These are phyloP conservation scores for Pythium folliculosum DNA, from an alignment of 352 stramenopile genomes.

Conservation along the genomic window DNA sequence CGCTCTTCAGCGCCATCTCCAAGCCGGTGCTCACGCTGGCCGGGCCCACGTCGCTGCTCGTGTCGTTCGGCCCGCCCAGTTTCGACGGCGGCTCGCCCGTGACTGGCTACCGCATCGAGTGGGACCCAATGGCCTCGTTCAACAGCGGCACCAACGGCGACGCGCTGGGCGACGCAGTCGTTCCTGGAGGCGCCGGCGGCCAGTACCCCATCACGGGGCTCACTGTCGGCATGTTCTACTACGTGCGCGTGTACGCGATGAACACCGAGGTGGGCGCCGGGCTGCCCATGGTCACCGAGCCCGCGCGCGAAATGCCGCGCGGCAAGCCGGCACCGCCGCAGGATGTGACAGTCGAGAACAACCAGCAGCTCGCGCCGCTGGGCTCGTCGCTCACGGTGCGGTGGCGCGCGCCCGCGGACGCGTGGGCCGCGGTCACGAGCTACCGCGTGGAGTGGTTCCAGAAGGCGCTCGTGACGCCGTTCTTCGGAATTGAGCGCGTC, in stretches of 20 bases:
- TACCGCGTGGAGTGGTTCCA: constrained; percentile 83
- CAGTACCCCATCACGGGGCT: constrained; percentile 59
- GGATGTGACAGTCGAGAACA: constrained; percentile 44
- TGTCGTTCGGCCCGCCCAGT: constrained; percentile 76
- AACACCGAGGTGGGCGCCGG: constrained; percentile 59
- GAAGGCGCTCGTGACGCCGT: constrained; percentile 43
- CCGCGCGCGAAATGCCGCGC: constrained; percentile 63
- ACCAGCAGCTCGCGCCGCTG: constrained; percentile 29
- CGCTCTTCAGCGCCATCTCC: constrained; percentile 61
- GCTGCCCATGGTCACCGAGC: constrained; percentile 42
- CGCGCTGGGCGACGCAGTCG: constrained; percentile 44
- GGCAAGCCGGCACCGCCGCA: constrained; percentile 47
- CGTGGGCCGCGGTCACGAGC: constrained; percentile 22
- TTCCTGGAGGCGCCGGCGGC: constrained; percentile 22
- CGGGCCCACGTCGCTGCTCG: constrained; percentile 64
- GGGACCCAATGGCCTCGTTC: constrained; percentile 82
- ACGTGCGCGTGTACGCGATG: constrained; percentile 70
- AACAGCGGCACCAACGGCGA: constrained; percentile 63
- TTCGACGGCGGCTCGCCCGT: constrained; percentile 89
- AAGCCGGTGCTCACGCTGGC: constrained; percentile 67
- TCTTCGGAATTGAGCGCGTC: constrained; percentile 58
- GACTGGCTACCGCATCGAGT: constrained; percentile 91
- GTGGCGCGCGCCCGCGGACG: constrained; percentile 46
- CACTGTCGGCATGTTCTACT: constrained; percentile 47
- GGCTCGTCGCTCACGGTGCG: constrained; percentile 55